Evolutionary conservation across 164 flowering plant genomes (phyloP), one percentile per base, ranked within the genome.

Genomic region (Liriodendron chinense): DNA sequence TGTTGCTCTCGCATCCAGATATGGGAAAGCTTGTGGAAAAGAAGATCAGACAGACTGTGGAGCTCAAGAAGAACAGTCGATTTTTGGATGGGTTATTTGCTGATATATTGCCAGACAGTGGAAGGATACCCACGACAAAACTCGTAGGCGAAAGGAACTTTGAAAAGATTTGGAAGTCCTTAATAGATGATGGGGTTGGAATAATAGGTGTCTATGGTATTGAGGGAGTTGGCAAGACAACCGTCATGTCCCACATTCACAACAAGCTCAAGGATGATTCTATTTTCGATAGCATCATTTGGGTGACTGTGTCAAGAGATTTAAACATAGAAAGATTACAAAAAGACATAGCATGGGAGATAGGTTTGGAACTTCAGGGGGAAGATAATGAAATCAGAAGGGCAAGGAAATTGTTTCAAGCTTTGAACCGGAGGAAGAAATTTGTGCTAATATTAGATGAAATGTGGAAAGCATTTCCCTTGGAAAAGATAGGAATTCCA

Each of bases 191-290:
- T 34, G 66, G 20, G 34, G 34, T 73, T 18, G 25, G 50, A 16
- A 73, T 26, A 25, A 63, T 73, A 2, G 75, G 75, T 13, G 47
- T 72, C 74, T 72, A 72, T 72, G 74, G 74, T 12, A 56, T 61
- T 34, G 65, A 65, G 16, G 74, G 74, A 3, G 56, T 73, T 10
- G 69, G 75, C 57, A 73, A 73, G 56, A 63, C 68, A 20, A 63
- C 75, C 28, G 26, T 73, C 21, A 63, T 73, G 53, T 47, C 7
- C 9, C 53, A 63, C 18, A 21, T 73, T 21, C 21, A 59, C 26
- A 73, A 73, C 34, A n/a, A 20, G n/a, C 13, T 18, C 9, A 18
- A 48, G 49, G 2, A 7, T 1, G 14, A 6, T 20, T 13, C 1
- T 21, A 23, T 21, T n/a, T 73, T 62, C 56, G 56, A 64, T 63